Evolutionary conservation across 179 eudicot genomes (phyloP), one percentile per base, ranked within the genome.

Genomic region (Pouteria campechiana): DNA sequence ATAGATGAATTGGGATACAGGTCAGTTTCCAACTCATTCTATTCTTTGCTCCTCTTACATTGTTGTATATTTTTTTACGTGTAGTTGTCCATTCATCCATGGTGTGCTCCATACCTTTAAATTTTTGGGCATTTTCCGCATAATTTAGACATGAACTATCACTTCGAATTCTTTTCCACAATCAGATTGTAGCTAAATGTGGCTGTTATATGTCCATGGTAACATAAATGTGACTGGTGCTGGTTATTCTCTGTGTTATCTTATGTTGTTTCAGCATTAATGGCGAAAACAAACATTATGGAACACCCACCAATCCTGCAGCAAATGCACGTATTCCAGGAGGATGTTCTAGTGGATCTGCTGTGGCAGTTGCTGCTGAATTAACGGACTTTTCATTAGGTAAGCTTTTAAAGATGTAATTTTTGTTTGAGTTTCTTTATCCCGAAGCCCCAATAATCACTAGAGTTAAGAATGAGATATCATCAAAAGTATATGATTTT

Each of bases 301-400:
- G 58, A 41, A 69, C 75, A 42, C 99, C 96, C 23, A 77, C 78
- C 35, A 92, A 92, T 75, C 99, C 99, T 50, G 69, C 70, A 43
- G 74, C 83, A 32, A 70, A 68, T 34, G 59, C 68, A 45, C 66
- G 83, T 50, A 42, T 73, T 38, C 85, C 94, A 23, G 99, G 96
- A 41, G 98, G 98, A 55, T 72, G 87, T 38, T 90, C 78, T 44
- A 67, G 94, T 67, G 98, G 98, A 41, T 90, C 96, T 64, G 87
- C 99, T 68, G 92, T 87, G n/a, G 83, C 85, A 34, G 94, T 79
- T 39, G 84, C 99, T 64, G 88, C 94, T 27, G 65, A 74, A 55
- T 67, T 92, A 48, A 92, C 73, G 69, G 92, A 87, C 48, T 82
- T 92, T 61, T 68, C 94, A 58, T 37, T 92, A 44, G 99, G 99